Evolutionary conservation across 805 yeast species (phyloP).

Genomic region (Kazachstania psychrophila): DNA sequence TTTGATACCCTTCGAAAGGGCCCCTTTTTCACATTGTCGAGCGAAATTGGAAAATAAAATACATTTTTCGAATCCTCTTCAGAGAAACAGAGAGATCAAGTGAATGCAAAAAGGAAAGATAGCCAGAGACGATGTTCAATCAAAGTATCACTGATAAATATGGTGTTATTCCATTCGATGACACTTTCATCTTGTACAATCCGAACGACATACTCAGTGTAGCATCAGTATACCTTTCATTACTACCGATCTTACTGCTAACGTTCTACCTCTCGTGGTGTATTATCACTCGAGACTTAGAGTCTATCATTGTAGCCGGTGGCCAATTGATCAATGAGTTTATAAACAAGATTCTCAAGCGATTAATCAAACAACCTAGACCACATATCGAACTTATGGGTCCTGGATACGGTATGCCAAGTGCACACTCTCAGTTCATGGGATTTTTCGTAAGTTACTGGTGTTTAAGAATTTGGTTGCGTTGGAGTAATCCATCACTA

Average conservation of each 20-base stretch:
- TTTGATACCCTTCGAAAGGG: no score
- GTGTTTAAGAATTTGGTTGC: slow-evolving; percentile 35
- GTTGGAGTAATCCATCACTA: slow-evolving; percentile 36
- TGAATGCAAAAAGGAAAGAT: no score
- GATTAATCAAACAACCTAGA: slow-evolving; percentile 57
- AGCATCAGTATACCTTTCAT: slow-evolving; percentile 59
- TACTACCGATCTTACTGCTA: slow-evolving; percentile 71
- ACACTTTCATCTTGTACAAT: slow-evolving; percentile 74
- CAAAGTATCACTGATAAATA: not conserved
- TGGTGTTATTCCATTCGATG: slow-evolving; percentile 57
- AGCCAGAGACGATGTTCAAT: no score
- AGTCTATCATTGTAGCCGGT: slow-evolving; percentile 70
- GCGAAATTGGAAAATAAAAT: no score
- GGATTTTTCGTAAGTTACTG: slow-evolving; percentile 65
- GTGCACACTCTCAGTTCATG: slow-evolving; percentile 95
- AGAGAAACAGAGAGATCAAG: no score
- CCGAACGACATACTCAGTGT: slow-evolving; percentile 53
- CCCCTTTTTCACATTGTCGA: no score
- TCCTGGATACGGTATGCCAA: slow-evolving; percentile 88
- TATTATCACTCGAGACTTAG: slow-evolving; percentile 70
- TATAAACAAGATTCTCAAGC: slow-evolving; percentile 59
- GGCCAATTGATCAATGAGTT: slow-evolving; percentile 81
- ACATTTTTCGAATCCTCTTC: no score
- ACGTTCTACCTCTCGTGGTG: slow-evolving; percentile 80
- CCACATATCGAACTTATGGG: slow-evolving; percentile 38